Evolutionary conservation across 192 early-diverging fungal species (phyloP).

Genomic region (Podila horticola): DNA sequence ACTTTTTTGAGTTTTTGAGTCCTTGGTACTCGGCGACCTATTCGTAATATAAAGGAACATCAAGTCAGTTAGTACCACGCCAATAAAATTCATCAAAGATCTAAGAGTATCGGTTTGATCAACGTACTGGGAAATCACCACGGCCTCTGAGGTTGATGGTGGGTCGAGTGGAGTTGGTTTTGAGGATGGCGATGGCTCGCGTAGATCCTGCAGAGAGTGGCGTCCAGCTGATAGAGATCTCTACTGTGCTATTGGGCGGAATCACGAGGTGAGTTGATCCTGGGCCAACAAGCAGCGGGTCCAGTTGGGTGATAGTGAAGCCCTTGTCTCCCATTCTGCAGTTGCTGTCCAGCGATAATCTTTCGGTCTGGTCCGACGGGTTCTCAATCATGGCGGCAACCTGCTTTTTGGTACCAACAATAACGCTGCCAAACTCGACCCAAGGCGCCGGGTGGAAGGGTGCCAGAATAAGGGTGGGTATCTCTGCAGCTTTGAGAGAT

Average conservation of each 20-base stretch:
- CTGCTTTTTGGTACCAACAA: constrained; percentile 32
- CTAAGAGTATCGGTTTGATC: too few relatives aligned
- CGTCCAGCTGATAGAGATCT: constrained; percentile 32
- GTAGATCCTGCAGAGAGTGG: constrained; percentile 24
- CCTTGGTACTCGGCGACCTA: constrained; percentile 36
- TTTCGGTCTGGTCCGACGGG: constrained; percentile 12
- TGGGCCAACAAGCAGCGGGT: constrained; percentile 14
- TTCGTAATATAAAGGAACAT: background rate
- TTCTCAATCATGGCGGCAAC: constrained; percentile 21
- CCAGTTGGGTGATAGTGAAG: constrained; percentile 38
- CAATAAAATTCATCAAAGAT: background rate
- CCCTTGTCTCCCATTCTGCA: constrained; percentile 50
- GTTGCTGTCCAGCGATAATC: constrained; percentile 13
- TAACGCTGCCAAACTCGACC: constrained; percentile 44
- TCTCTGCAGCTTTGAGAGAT: constrained; percentile 15
- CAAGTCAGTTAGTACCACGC: background rate
- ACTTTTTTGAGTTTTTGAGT: constrained; percentile 14
- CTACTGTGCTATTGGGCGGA: constrained; percentile 23
- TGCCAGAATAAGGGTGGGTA: constrained; percentile 22
- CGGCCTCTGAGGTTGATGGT: constrained; percentile 40
- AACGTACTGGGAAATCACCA: constrained; percentile 39
- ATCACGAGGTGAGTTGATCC: constrained; percentile 4
- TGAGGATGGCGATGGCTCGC: constrained; percentile 37
- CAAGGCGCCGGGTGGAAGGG: constrained; percentile 42
- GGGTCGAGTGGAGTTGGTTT: constrained; percentile 17